Conservation (phyloP, 2,329 filamentous ascomycete genomes). For the Colletotrichum chrysophilum region DNA sequence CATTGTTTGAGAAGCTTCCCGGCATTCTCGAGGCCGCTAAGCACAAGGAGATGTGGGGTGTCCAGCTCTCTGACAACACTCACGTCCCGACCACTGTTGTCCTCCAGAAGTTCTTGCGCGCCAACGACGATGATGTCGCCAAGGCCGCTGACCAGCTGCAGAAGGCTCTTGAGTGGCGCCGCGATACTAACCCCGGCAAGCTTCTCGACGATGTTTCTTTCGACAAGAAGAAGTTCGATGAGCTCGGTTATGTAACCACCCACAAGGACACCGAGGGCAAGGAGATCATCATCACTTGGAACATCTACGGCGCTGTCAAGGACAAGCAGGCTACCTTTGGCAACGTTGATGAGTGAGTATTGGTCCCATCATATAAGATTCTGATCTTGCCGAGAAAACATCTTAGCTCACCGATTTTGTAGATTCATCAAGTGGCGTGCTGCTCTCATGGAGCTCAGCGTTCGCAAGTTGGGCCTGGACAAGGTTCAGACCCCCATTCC, state of each 20-base stretch:
- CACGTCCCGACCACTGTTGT: conserved; percentile 82
- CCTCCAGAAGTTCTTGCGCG: conserved; percentile 91
- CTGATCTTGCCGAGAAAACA: neutral
- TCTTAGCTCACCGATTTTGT: neutral
- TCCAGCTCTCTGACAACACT: conserved; percentile 62
- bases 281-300: conserved; percentile 81
- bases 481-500: conserved; percentile 74
- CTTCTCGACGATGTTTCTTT: conserved; percentile 69
- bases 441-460: conserved; percentile 86
- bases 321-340: conserved; percentile 84
- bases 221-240: conserved; percentile 73
- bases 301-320: conserved; percentile 90
- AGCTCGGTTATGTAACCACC: conserved; percentile 81
- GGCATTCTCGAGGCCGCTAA: conserved; percentile 60
- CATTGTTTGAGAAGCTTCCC: conserved; percentile 64
- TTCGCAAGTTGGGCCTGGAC: conserved; percentile 74
- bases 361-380: neutral
- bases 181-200: conserved; percentile 73
- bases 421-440: conserved; percentile 92
- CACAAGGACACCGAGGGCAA: conserved; percentile 62
- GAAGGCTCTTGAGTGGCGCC: conserved; percentile 84
- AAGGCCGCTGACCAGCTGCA: conserved; percentile 80
- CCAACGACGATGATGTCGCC: conserved; percentile 78
- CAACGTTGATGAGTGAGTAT: conserved; percentile 75
- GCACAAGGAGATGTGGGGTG: conserved; percentile 87